A percentile compares a stretch with the other conserved stretches of the same genome.
These are phyloP conservation scores for Phytophthora boehmeriae DNA, from an alignment of 352 stramenopile species.

Conservation along the genomic window DNA sequence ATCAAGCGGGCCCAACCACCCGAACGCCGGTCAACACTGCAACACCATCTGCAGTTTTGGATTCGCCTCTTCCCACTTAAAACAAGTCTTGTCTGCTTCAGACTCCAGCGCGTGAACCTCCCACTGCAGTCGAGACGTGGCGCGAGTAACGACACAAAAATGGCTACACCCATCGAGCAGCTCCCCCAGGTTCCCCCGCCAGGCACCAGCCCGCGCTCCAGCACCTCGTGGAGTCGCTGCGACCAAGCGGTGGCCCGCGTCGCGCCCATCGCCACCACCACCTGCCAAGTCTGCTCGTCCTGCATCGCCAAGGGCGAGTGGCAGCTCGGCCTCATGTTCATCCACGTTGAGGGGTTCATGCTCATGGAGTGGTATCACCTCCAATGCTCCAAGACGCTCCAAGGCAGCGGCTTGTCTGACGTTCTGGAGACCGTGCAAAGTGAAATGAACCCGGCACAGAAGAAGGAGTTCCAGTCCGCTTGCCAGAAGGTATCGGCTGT, in stretches of 20 bases:
- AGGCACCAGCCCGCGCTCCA: slow-evolving; percentile 45
- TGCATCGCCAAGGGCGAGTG: slow-evolving; percentile 68
- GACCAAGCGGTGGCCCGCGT: slow-evolving; percentile 80
- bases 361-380: slow-evolving; percentile 89
- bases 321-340: slow-evolving; percentile 86
- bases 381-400: slow-evolving; percentile 58
- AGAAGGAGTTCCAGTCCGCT: slow-evolving; percentile 54
- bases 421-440: slow-evolving; percentile 65
- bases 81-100: slow-evolving; percentile 19
- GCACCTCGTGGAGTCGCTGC: slow-evolving; percentile 77
- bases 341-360: slow-evolving; percentile 88
- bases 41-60: slow-evolving; percentile 31
- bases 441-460: slow-evolving; percentile 64
- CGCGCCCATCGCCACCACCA: slow-evolving; percentile 75
- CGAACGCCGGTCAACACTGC: not conserved
- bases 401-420: slow-evolving; percentile 50
- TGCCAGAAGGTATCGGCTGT: slow-evolving; percentile 35
- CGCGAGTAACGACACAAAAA: slow-evolving; percentile 19
- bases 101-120: not conserved
- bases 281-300: slow-evolving; percentile 72
- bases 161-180: slow-evolving; percentile 52
- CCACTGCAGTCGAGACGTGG: slow-evolving; percentile 20
- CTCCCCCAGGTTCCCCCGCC: slow-evolving; percentile 36
- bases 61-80: slow-evolving; percentile 19
- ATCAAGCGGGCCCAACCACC: slow-evolving; percentile 15